These are phyloP conservation scores for Lachancea kluyveri DNA, from an alignment of 805 yeast species.

Conservation along the genomic window DNA sequence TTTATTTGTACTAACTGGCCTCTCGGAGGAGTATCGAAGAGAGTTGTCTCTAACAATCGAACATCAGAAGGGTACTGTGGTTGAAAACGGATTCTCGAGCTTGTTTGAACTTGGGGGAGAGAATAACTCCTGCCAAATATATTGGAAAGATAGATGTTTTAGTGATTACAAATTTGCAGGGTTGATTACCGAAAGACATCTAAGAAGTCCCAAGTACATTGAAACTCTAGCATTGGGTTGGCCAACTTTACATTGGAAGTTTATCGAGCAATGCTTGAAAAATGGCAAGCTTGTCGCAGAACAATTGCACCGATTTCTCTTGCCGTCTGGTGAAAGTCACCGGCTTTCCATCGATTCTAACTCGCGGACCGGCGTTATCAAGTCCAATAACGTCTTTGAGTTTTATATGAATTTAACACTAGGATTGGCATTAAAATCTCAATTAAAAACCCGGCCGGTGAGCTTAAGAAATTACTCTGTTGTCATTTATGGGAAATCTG, in stretches of 20 bases:
- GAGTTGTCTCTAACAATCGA: constrained; percentile 33
- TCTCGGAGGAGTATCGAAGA: constrained; percentile 25
- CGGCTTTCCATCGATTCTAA: constrained; percentile 24
- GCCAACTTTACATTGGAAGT: constrained; percentile 68
- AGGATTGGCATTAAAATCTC: constrained; percentile 33
- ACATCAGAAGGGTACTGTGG: constrained; percentile 38
- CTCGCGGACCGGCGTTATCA: constrained; percentile 26
- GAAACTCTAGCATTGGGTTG: constrained; percentile 77
- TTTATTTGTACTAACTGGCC: constrained; percentile 35
- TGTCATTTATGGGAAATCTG: constrained; percentile 31
- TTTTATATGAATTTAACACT: constrained; percentile 36
- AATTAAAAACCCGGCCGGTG: constrained; percentile 25
- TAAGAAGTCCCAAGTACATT: constrained; percentile 68
- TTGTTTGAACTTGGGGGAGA: constrained; percentile 15
- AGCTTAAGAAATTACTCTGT: constrained; percentile 30
- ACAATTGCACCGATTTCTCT: constrained; percentile 46
- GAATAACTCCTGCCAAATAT: constrained; percentile 1
- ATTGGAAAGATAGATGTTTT: constrained; percentile 10
- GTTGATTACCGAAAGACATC: constrained; percentile 49
- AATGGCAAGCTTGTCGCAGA: constrained; percentile 8
- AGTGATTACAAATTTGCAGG: constrained; percentile 50
- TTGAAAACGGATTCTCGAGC: constrained; percentile 31
- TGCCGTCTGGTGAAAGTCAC: constrained; percentile 69
- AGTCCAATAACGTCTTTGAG: constrained; percentile 43
- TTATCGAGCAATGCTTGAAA: constrained; percentile 44